These are phyloP conservation scores for Pythium guiyangense DNA, from an alignment of 352 stramenopile species.

Conservation along the genomic window DNA sequence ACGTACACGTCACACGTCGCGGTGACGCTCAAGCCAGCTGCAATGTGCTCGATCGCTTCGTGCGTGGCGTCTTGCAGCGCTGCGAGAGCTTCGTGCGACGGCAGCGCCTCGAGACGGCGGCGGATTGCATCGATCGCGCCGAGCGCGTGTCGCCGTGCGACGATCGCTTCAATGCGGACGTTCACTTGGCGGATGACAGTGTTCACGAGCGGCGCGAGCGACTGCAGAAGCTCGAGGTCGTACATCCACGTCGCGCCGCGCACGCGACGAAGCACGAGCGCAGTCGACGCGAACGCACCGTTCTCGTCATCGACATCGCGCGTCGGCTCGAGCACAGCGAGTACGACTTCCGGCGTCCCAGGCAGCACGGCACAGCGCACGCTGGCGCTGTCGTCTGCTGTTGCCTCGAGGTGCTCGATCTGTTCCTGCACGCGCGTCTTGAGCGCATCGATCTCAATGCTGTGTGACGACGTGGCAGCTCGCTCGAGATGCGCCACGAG, in stretches of 20 bases:
- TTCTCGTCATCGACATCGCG: slow-evolving; percentile 27
- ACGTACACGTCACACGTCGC: slow-evolving; percentile 47
- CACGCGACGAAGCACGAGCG: slow-evolving; percentile 46
- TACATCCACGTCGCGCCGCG: slow-evolving; percentile 44
- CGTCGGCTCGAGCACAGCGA: slow-evolving; percentile 16
- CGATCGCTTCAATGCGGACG: slow-evolving; percentile 39
- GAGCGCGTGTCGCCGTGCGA: slow-evolving; percentile 24
- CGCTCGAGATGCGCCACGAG: slow-evolving; percentile 1
- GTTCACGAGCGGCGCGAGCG: slow-evolving; percentile 37
- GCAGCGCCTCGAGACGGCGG: slow-evolving; percentile 7
- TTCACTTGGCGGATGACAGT: slow-evolving; percentile 42
- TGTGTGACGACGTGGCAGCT: too few species aligned
- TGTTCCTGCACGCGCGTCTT: background rate
- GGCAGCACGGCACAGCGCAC: slow-evolving; percentile 11
- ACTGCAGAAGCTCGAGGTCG: slow-evolving; percentile 49
- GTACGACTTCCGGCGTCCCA: slow-evolving; percentile 14
- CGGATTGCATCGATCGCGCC: slow-evolving; percentile 18
- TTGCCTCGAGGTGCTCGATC: background rate
- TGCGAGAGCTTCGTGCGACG: slow-evolving; percentile 6
- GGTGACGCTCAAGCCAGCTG: slow-evolving; percentile 18
- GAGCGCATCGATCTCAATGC: background rate
- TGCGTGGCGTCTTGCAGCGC: slow-evolving; percentile 21
- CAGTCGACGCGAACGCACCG: slow-evolving; percentile 15
- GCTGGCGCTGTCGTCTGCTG: background rate
- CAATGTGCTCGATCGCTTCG: slow-evolving; percentile 25